Percentiles rank a stretch among this genome's conserved stretches.
Evolutionary conservation across 2,329 filamentous ascomycete genomes (phyloP).

Genomic region (Amesomyces nigricolor): DNA sequence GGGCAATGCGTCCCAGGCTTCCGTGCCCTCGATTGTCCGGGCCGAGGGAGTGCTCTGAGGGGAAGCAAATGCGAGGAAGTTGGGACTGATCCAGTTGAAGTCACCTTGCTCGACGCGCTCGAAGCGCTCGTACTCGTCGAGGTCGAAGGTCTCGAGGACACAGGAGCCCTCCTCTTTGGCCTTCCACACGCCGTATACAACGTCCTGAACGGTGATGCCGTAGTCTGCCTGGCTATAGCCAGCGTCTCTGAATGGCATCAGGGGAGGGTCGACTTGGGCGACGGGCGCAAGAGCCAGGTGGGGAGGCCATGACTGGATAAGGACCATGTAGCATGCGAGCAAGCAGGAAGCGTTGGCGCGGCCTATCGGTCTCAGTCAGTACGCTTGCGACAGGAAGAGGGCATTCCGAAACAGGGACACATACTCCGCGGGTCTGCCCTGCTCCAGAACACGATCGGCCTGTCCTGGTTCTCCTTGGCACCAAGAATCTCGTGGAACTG

Average conservation of each 20-base stretch:
- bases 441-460: slow-evolving; percentile 94
- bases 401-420: slow-evolving; percentile 31
- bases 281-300: slow-evolving; percentile 93
- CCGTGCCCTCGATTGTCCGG: slow-evolving; percentile 65
- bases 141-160: slow-evolving; percentile 85
- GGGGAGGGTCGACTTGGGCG: slow-evolving; percentile 89
- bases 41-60: slow-evolving; percentile 76
- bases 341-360: slow-evolving; percentile 92
- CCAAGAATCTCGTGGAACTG: slow-evolving; percentile 93
- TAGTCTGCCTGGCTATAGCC: slow-evolving; percentile 99
- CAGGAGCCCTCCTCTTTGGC: slow-evolving; percentile 94
- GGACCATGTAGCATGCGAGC: slow-evolving; percentile 95
- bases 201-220: slow-evolving; percentile 88
- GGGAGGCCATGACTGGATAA: slow-evolving; percentile 96
- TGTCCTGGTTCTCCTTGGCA: slow-evolving; percentile 81
- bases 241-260: slow-evolving; percentile 98
- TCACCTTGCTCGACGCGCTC: slow-evolving; percentile 97
- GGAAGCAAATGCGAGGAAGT: slow-evolving; percentile 94
- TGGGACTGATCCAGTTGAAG: slow-evolving; percentile 98
- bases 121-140: slow-evolving; percentile 94
- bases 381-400: not conserved
- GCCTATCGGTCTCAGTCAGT: slow-evolving; percentile 45
- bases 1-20: slow-evolving; percentile 69
- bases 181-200: slow-evolving; percentile 98
- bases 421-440: slow-evolving; percentile 82